Evolutionary conservation across 2,329 filamentous ascomycete species (phyloP), one percentile per base, ranked within the genome.

Genomic region (Aspergillus vadensis): DNA sequence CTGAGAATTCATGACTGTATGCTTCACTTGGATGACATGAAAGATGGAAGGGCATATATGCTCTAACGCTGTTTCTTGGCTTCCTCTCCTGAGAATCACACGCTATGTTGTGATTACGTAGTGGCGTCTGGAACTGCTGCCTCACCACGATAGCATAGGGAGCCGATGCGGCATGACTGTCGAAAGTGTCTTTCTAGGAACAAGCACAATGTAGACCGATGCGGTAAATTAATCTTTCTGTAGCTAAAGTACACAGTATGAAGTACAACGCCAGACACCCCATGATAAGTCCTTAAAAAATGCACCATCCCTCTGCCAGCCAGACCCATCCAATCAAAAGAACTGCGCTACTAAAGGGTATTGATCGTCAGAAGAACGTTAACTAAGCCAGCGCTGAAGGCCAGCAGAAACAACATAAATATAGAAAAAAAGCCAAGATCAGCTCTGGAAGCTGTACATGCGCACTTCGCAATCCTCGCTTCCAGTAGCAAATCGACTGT

Each of bases 401-500:
- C 32, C 38, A 23, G 30, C 39, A 60, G 39, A 62, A 49, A 51
- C 25, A 53, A n/a, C 23, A 3, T 12, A 2, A 36, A 15, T 36
- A 14, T 36, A 36, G 2, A 32, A 36, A 36, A 4, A 47, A 61
- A 21, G 14, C 17, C 6, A 7, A 30, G 41, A 51, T 63, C 53
- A 76, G 56, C 72, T 77, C n/a, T 73, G 75, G 70, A 93, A 94
- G 69, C 88, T 91, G 75, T 93, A 92, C 70, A 99, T 83, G 55
- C 93, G 83, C 36, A 97, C 91, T 69, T 96, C 92, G 65, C 91
- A 91, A 74, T 99, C 95, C 76, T 98, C 95, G 70, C 94, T 92
- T 5, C 93, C 95, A 68, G 91, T 96, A 30, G 92, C 91, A 81
- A 99, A 90, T 43, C 91, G 85, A 68, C 89, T 91, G 73, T 98